phyloP scores from a whole-genome alignment of 148 eudicot species.

The Silene conica region DNA sequence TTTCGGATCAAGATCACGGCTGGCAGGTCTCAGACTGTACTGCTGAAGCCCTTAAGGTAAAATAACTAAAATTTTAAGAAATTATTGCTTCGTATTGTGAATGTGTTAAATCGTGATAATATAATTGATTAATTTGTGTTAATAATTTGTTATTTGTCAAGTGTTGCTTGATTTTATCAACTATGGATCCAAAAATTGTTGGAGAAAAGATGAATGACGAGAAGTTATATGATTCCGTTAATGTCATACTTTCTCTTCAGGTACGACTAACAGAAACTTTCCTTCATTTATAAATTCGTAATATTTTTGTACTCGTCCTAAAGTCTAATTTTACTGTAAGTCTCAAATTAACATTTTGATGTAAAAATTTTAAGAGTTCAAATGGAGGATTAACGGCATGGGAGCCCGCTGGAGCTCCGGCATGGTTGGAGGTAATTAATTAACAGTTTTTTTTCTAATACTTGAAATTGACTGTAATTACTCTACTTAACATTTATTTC shows the following conservation, averaged over 20 bases:
- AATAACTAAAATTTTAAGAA: not conserved
- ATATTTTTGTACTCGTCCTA: too few relatives aligned
- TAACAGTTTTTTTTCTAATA: not conserved
- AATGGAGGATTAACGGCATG: conserved; percentile 28
- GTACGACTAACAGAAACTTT: not conserved
- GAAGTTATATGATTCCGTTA: conserved; percentile 16
- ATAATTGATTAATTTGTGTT: not conserved
- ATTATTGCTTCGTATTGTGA: too few relatives aligned
- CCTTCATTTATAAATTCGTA: too few relatives aligned
- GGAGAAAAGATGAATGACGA: conserved; percentile 26
- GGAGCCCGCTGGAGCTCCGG: conserved; percentile 16
- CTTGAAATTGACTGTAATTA: too few relatives aligned
- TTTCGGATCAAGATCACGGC: conserved; percentile 41
- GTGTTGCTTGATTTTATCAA: conserved; percentile 27
- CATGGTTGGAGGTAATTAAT: conserved; percentile 20
- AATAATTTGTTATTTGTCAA: not conserved
- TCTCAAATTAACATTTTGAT: too few relatives aligned
- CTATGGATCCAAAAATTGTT: conserved; percentile 16
- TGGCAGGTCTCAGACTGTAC: conserved; percentile 58
- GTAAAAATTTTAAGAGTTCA: conserved; percentile 7
- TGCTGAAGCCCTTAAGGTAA: conserved; percentile 45
- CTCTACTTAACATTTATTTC: too few relatives aligned
- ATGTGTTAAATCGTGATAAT: too few relatives aligned
- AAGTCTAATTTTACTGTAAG: too few relatives aligned
- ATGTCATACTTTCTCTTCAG: conserved; percentile 27